These are phyloP conservation scores for Penicillium pulvis DNA, from an alignment of 495 filamentous ascomycete genomes.

Conservation along the genomic window DNA sequence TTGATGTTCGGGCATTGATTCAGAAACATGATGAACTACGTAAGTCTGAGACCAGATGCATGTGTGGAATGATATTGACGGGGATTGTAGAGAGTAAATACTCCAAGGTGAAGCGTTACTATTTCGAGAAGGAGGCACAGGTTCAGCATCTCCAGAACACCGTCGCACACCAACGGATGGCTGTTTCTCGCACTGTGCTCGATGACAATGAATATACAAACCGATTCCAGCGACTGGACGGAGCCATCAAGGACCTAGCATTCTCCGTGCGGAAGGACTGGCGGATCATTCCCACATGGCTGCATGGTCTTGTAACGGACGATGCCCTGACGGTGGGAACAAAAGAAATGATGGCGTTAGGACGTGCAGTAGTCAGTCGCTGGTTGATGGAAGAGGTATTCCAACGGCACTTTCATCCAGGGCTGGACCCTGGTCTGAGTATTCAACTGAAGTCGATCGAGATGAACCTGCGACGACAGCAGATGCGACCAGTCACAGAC, in stretches of 20 bases:
- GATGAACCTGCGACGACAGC: constrained; percentile 76
- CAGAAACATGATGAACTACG: constrained; percentile 64
- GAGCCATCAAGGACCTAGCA: constrained; percentile 90
- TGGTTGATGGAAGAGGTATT: constrained; percentile 94
- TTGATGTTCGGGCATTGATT: constrained; percentile 46
- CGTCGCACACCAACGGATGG: constrained; percentile 91
- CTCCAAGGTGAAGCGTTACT: constrained; percentile 95
- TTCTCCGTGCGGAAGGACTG: constrained; percentile 96
- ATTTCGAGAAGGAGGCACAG: constrained; percentile 93
- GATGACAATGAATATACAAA: constrained; percentile 94
- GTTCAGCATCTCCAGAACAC: constrained; percentile 96
- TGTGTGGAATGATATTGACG: background rate
- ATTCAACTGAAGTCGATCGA: constrained; percentile 82
- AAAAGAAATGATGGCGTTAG: constrained; percentile 95
- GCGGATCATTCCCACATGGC: constrained; percentile 77
- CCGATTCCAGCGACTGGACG: constrained; percentile 89
- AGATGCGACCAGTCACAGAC: constrained; percentile 67
- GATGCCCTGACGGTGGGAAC: constrained; percentile 81
- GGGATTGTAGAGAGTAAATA: constrained; percentile 78
- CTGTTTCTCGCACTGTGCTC: constrained; percentile 89
- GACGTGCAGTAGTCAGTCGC: constrained; percentile 83
- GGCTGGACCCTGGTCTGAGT: constrained; percentile 73
- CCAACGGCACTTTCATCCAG: constrained; percentile 88
- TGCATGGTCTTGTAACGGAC: constrained; percentile 73
- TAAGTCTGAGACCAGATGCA: constrained; percentile 41